These are phyloP conservation scores for Agaricus subrufescens DNA, from an alignment of 768 basidiomycete genomes.

Conservation along the genomic window DNA sequence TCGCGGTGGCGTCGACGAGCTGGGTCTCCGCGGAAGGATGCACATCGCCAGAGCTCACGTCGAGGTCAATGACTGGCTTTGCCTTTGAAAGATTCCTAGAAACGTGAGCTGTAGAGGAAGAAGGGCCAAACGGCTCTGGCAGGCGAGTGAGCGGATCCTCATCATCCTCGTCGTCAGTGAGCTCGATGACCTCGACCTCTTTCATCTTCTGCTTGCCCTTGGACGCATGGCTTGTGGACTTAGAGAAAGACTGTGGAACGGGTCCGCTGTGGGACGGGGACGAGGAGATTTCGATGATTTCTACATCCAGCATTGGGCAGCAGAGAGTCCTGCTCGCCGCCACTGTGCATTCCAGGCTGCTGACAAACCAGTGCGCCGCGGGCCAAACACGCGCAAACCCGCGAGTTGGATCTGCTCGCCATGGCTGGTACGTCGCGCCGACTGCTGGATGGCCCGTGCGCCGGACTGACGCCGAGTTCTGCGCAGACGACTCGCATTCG, in stretches of 20 bases:
- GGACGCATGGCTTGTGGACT: neutral
- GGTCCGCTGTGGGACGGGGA: neutral
- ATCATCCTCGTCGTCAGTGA: conserved; percentile 1
- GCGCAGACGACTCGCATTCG: conserved; percentile 2
- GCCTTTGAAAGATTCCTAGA: too few relatives aligned
- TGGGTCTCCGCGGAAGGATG: too few relatives aligned
- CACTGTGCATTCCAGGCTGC: too few relatives aligned
- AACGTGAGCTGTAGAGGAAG: too few relatives aligned
- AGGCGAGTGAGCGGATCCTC: neutral
- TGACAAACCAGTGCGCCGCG: neutral
- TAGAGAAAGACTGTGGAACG: neutral
- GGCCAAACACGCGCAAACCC: neutral
- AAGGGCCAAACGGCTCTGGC: too few relatives aligned
- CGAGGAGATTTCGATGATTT: neutral
- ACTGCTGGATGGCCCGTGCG: neutral
- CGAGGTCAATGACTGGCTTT: too few relatives aligned
- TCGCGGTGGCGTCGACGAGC: too few relatives aligned
- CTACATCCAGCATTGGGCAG: conserved; percentile 2
- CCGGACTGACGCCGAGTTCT: too few relatives aligned
- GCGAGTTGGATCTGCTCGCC: neutral
- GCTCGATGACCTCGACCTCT: conserved; percentile 7
- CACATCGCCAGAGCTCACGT: too few relatives aligned
- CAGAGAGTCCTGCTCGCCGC: too few relatives aligned
- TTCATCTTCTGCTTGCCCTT: conserved; percentile 13
- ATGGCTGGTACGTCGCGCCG: conserved; percentile 6